Conservation (phyloP, 176 grass and related monocot genomes). For the Neostapfia colusana region DNA sequence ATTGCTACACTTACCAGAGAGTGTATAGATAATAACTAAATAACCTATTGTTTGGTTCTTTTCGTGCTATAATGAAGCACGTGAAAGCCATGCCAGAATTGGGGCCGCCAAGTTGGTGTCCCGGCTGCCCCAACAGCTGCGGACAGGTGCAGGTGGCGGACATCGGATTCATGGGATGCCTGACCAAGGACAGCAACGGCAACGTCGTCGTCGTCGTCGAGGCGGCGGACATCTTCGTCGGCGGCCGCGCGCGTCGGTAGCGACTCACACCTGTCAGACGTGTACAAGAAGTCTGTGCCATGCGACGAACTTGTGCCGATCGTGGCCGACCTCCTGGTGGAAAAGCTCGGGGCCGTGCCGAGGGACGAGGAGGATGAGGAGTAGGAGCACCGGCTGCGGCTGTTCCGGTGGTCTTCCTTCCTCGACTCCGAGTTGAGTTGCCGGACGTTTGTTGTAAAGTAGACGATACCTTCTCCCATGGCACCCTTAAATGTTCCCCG, state of each 20-base stretch:
- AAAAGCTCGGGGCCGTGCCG: constrained; percentile 61
- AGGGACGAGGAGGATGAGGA: constrained; percentile 83
- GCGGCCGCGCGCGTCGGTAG: constrained; percentile 82
- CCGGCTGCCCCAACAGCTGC: constrained; percentile 79
- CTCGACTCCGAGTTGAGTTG: not conserved
- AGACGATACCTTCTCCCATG: constrained; percentile 28
- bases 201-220: constrained; percentile 81
- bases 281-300: constrained; percentile 82
- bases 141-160: constrained; percentile 95
- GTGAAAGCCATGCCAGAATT: not conserved
- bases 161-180: constrained; percentile 92
- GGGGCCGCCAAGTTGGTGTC: not conserved
- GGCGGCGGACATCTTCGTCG: constrained; percentile 68
- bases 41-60: not conserved
- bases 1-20: not conserved
- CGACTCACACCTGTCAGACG: constrained; percentile 70
- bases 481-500: constrained; percentile 5
- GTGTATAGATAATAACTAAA: not conserved
- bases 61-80: not conserved
- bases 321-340: constrained; percentile 72
- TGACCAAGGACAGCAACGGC: constrained; percentile 59
- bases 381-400: not conserved
- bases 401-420: not conserved
- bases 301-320: constrained; percentile 80
- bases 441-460: constrained; percentile 24